Conservation (phyloP, 2,329 filamentous ascomycete genomes). For the Tothia fuscella region DNA sequence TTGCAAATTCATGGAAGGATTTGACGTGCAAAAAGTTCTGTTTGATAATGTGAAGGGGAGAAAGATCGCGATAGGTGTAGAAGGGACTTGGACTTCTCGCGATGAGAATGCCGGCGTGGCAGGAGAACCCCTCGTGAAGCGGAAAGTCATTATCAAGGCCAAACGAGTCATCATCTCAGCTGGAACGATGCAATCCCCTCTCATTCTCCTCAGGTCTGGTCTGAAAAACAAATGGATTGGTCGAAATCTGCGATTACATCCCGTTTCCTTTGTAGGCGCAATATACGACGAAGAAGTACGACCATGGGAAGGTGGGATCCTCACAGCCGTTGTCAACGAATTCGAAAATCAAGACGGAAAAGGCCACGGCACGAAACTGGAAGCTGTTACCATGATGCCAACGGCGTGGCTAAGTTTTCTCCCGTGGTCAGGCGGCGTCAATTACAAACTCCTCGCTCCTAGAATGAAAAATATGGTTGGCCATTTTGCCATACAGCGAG, state of each 20-base stretch:
- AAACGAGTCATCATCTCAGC: constrained; percentile 70
- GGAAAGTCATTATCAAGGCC: constrained; percentile 60
- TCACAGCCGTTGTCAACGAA: constrained; percentile 65
- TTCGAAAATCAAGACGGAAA: constrained; percentile 71
- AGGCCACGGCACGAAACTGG: constrained; percentile 74
- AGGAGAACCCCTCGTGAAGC: constrained; percentile 38
- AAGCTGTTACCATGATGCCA: constrained; percentile 65
- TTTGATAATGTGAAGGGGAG: constrained; percentile 48
- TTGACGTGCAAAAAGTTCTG: constrained; percentile 55
- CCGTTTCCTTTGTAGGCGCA: constrained; percentile 44
- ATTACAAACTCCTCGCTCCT: constrained; percentile 60
- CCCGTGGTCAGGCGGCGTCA: constrained; percentile 55
- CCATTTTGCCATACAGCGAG: constrained; percentile 64
- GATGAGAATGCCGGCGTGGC: constrained; percentile 49
- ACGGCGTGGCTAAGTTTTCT: constrained; percentile 49
- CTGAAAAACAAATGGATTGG: constrained; percentile 74
- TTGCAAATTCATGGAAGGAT: constrained; percentile 74
- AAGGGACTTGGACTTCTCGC: constrained; percentile 63
- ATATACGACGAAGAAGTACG: constrained; percentile 58
- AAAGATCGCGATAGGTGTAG: constrained; percentile 55
- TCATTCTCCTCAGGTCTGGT: constrained; percentile 66
- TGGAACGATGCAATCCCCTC: constrained; percentile 64
- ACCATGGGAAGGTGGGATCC: constrained; percentile 57
- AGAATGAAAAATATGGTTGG: constrained; percentile 57
- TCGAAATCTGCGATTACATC: constrained; percentile 70